Evolutionary conservation across 768 basidiomycete genomes (phyloP).

Genomic region (Epithele typhae): DNA sequence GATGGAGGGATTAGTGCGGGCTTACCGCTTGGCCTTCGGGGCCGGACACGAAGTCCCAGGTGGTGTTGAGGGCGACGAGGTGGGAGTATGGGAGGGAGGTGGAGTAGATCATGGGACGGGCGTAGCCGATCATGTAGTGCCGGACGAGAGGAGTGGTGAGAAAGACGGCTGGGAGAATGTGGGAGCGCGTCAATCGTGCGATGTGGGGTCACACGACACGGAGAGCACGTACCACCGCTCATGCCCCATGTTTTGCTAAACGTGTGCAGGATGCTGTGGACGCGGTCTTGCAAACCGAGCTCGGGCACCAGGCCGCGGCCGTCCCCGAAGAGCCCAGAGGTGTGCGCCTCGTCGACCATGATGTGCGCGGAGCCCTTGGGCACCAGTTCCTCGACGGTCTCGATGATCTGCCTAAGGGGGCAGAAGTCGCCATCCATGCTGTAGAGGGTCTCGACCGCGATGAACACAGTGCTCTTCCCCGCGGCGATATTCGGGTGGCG

Average conservation of each 20-base stretch:
- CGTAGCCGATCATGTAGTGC: constrained; percentile 5
- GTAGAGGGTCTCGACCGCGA: constrained; percentile 51
- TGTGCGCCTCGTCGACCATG: constrained; percentile 53
- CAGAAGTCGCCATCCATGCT: constrained; percentile 58
- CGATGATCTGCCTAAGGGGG: constrained; percentile 39
- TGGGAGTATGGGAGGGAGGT: neutral
- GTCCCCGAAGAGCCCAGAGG: constrained; percentile 46
- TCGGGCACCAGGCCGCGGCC: constrained; percentile 22
- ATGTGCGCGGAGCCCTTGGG: constrained; percentile 36
- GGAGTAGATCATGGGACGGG: neutral
- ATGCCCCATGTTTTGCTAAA: too few species aligned
- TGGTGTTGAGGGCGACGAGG: neutral
- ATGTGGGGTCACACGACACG: neutral
- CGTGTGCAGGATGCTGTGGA: neutral
- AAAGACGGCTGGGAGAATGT: constrained; percentile 4
- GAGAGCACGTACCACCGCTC: too few species aligned
- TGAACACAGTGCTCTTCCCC: constrained; percentile 33
- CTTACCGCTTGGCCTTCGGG: neutral
- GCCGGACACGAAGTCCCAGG: neutral
- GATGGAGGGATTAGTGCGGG: neutral
- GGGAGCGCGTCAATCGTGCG: neutral
- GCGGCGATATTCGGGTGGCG: constrained; percentile 14
- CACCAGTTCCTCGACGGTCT: constrained; percentile 31
- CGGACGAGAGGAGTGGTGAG: neutral
- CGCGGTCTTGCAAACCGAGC: neutral